Conservation (phyloP, 2,329 filamentous ascomycete genomes). For the Ceratocystis ficicola region DNA sequence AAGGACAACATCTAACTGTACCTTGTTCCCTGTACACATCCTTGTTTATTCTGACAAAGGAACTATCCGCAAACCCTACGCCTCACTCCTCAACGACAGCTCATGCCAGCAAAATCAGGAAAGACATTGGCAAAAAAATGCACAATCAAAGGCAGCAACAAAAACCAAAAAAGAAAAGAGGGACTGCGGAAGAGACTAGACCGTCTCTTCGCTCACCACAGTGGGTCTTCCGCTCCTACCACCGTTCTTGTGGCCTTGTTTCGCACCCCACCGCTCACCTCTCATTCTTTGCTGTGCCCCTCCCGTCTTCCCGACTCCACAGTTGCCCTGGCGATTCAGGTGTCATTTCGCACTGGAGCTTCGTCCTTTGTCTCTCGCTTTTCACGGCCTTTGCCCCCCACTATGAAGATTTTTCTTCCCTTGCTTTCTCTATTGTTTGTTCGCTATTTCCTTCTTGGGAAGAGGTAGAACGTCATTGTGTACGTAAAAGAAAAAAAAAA, state of each 20-base stretch:
- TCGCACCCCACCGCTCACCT: not conserved
- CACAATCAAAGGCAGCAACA: not conserved
- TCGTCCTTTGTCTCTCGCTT: not conserved
- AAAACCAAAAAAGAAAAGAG: not conserved
- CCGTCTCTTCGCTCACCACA: not conserved
- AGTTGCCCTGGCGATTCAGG: conserved; percentile 5
- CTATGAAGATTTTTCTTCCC: not conserved
- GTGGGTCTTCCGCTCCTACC: not conserved
- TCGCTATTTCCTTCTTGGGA: too few relatives aligned
- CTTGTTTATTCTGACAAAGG: not conserved
- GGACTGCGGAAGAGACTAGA: too few relatives aligned
- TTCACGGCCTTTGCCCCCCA: not conserved
- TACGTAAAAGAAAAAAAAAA: conserved; percentile 7
- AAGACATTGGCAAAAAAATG: not conserved
- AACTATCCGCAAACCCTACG: conserved; percentile 3
- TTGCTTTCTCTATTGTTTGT: not conserved
- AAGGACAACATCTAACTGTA: too few relatives aligned
- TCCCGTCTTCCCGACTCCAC: conserved; percentile 3
- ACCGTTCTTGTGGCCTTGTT: too few relatives aligned
- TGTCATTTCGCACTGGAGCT: not conserved
- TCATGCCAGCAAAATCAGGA: too few relatives aligned
- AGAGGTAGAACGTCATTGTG: not conserved
- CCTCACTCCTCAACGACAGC: too few relatives aligned
- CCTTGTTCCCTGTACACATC: not conserved
- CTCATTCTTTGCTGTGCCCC: not conserved